A percentile compares a stretch with the other conserved stretches of the same genome.
phyloP scores from a whole-genome alignment of 129 eudicot species.

The Erigeron canadensis region DNA sequence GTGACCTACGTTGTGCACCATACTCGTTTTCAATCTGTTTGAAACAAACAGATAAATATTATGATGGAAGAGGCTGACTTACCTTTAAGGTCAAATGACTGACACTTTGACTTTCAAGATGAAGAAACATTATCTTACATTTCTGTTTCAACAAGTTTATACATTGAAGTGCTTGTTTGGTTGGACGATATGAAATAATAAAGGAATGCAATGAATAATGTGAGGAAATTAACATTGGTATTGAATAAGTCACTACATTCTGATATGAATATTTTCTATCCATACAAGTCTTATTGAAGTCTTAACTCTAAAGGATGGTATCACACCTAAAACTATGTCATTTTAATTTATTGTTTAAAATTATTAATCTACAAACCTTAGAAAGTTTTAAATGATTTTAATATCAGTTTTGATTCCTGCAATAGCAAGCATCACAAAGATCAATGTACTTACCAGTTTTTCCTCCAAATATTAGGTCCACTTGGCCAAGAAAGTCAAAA shows the following conservation, averaged over 20 bases:
- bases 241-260: too few relatives aligned
- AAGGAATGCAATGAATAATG: too few relatives aligned
- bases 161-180: too few relatives aligned
- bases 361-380: not conserved
- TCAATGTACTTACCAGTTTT: not conserved
- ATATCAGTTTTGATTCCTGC: not conserved
- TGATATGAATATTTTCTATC: too few relatives aligned
- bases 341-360: too few relatives aligned
- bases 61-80: not conserved
- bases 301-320: too few relatives aligned
- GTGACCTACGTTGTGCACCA: constrained; percentile 52
- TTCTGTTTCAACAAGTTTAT: too few relatives aligned
- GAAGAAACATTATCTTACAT: too few relatives aligned
- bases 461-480: not conserved
- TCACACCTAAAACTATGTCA: too few relatives aligned
- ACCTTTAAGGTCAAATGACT: not conserved
- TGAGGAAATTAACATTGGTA: too few relatives aligned
- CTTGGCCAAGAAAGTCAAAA: constrained; percentile 9
- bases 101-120: not conserved
- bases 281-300: too few relatives aligned
- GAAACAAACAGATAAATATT: not conserved
- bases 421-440: constrained; percentile 9
- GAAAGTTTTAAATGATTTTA: not conserved
- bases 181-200: too few relatives aligned
- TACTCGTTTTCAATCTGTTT: constrained; percentile 93